Conservation (phyloP, 2,329 filamentous ascomycete genomes). For the Parascedosporium putredinis region DNA sequence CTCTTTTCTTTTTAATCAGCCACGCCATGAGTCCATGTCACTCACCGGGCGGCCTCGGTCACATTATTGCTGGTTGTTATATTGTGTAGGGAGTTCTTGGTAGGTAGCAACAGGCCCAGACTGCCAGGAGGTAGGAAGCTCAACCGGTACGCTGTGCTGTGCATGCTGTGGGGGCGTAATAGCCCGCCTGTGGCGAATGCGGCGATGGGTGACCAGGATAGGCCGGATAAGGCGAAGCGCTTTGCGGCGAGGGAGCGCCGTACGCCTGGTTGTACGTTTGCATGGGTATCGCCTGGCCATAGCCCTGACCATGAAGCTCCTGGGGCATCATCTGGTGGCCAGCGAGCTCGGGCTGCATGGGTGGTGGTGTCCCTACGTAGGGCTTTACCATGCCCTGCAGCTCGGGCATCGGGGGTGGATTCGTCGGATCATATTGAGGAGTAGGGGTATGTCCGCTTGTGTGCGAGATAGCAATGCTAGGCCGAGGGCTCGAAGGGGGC, state of each 20-base stretch:
- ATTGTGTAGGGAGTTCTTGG: slow-evolving; percentile 13
- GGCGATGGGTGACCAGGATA: neutral
- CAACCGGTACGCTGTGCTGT: slow-evolving; percentile 9
- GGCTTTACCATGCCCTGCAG: slow-evolving; percentile 16
- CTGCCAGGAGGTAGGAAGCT: slow-evolving; percentile 21
- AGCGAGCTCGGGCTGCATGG: slow-evolving; percentile 8
- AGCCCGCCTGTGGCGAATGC: slow-evolving; percentile 8
- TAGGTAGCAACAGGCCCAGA: slow-evolving; percentile 25
- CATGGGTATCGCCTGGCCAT: neutral
- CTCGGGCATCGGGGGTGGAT: slow-evolving; percentile 17
- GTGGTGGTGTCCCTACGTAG: slow-evolving; percentile 13
- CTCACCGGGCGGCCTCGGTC: no score
- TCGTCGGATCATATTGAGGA: slow-evolving; percentile 13
- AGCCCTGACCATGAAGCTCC: slow-evolving; percentile 14
- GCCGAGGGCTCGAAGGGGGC: slow-evolving; percentile 19
- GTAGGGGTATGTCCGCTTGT: slow-evolving; percentile 17
- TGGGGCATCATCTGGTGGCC: slow-evolving; percentile 11
- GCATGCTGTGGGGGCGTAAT: slow-evolving; percentile 7
- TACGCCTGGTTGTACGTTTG: slow-evolving; percentile 9
- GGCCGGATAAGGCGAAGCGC: slow-evolving; percentile 8
- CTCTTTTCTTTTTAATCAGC: neutral
- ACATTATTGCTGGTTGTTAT: neutral
- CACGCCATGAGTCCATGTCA: no score
- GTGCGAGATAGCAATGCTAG: slow-evolving; percentile 17
- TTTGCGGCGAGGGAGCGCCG: slow-evolving; percentile 12